Base-by-base conservation (phyloP, 2,329 filamentous ascomycete species). In the Pseudocercospora musae region DNA sequence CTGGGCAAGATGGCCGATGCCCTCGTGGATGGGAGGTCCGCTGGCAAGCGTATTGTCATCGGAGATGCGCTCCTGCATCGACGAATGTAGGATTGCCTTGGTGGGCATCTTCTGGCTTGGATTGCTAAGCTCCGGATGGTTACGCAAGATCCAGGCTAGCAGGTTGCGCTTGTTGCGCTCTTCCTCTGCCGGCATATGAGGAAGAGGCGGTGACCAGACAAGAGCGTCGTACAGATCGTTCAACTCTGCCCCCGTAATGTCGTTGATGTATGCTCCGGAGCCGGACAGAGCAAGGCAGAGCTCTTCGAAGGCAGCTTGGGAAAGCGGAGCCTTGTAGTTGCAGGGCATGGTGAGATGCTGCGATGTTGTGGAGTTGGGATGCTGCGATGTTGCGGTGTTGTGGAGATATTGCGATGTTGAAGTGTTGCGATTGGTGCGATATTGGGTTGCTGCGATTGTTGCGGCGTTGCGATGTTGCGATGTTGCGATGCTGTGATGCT, bases 171-270 rank as follows among this genome's bases (percentile, higher is more conserved):
- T 59, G 48, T 59, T 37, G 13, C 49, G 57, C 13, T 9, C 11
- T 23, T 57, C 55, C 8, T 57, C 55, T 5, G 29, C 25, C 20
- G 8, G 20, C 27, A 21, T 20, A 33, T 27, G 37, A 4, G 29
- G 11, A 27, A 31, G 33, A 3, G 29, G 25, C 8, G 31, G 48
- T 20, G 29, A 37, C 57, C 48, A 54, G 29, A 54, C 27, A 23
- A 59, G 46, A 33, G 33, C 11, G n/a, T 59, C 57, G 44, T 59
- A 59, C 15, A 59, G 29, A 10, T 11, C 23, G 49, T 59, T 59
- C 25, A 59, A 48, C 31, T 54, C 29, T 15, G 4, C 7, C 18
- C n/a, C n/a, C 40, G 20, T 9, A 13, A n/a, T n/a, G 6, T 46
- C 40, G 13, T 46, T 46, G 13, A 46, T n/a, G 13, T 46, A 46